Evolutionary conservation across 148 eudicot species (phyloP), one percentile per base, ranked within the genome.

Genomic region (Gaultheria prostrata): DNA sequence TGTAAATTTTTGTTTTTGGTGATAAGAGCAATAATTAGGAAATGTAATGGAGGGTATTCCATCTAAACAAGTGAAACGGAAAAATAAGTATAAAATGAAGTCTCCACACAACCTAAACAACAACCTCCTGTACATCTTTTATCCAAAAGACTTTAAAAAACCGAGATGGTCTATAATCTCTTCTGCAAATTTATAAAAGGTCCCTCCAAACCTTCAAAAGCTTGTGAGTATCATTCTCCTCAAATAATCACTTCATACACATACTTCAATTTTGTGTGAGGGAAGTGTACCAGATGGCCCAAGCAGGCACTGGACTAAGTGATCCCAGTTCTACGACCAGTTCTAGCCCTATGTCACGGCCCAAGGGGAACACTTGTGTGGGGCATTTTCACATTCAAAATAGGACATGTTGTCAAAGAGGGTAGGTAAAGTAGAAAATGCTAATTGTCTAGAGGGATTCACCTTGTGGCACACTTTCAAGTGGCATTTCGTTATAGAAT

Each of bases 391-490:
- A 28, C 72, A 21, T 67, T 11, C 5, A 24, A 10, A 67, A 67
- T 28, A 11, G 17, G 39, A 11, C 35, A 67, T 26, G 24, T 63
- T 67, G 72, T 39, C 8, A 18, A 18, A 35, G 21, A 15, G 24
- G 13, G 48, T 12, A 35, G 24, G 49, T 1, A 30, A 45, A 24
- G 57, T 76, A 26, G 35, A 48, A 51, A 9, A 26, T 13, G 56
- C 79, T 14, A 24, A 45, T n/a, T 20, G 14, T 28, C 12, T 21
- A 7, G 57, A 76, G 57, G 32, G 57, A 45, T 76, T 76, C 20
- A 28, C 79, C 35, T 76, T 76, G 57, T 26, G 79, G 57, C 15
- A 7, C 79, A 76, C 35, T 49, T 76, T 26, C 21, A 49, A 76
- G 57, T n/a, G 33, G 57, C 35, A 6, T 49, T 48, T 76, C 35